Evolutionary conservation across 1,139 yeast species (phyloP), one percentile per base, ranked within the genome.

Genomic region (Candida smagusa): DNA sequence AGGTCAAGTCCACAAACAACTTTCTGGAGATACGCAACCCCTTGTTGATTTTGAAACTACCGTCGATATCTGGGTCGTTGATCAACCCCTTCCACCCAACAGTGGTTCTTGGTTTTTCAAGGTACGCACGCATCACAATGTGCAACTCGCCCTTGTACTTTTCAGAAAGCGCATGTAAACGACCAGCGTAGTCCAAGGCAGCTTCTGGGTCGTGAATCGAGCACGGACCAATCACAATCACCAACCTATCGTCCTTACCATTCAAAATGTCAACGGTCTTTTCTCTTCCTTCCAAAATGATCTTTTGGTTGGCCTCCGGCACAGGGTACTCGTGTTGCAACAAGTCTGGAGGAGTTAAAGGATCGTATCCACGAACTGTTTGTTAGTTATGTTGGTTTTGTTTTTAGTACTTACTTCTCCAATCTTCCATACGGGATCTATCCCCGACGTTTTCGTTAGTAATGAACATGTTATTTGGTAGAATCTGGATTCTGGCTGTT

Each of bases 31-130:
- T 82, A 53, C 94, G 74, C 51, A 92, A 77, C 48, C 98, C 98
- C 66, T 89, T 88, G 72, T 92, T 92, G 61, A 92, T 92, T 53
- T 89, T 81, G 81, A 87, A 90, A 40, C 97, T 77, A 43, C 88
- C 90, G 59, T 92, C 96, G 51, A 92, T 84, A 55, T 92, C 96
- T 19, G 98, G 98, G 64, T 92, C 98, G 61, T 92, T 92, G 56
- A 92, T 90, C 53, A 92, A 74, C 48, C 97, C 98, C 66, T 92
- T 92, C 98, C 98, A 92, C 44, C 98, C 98, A 37, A 92, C 97
- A 19, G 97, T 92, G 38, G 98, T 92, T 69, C 98, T 81, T 48
- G 98, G 98, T 67, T 92, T 92, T 65, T 92, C 98, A 56, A 92
- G 75, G 71, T 92, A 92, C 3, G 97, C 97, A 70, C 98, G 82